Evolutionary conservation across 257 asterid species (phyloP).

Genomic region (Solanum pimpinellifolium): DNA sequence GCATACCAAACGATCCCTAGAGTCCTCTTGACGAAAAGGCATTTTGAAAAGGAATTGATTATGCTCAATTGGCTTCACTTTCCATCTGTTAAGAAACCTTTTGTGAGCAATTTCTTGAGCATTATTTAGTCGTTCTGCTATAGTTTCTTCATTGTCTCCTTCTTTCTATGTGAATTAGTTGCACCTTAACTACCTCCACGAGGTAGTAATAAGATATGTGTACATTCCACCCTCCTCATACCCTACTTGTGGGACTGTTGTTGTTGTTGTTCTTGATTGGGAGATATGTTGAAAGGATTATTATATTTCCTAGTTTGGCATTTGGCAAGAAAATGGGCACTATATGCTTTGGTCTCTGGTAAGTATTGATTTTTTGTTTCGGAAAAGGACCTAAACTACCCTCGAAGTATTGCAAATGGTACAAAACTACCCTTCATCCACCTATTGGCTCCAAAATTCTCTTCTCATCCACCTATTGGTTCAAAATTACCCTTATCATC

Average conservation of each 20-base stretch:
- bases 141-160: not conserved
- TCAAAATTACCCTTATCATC: too few species aligned
- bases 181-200: not conserved
- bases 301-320: not conserved
- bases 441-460: too few species aligned
- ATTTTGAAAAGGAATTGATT: not conserved
- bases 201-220: not conserved
- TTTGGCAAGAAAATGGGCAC: not conserved
- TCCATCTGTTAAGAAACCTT: not conserved
- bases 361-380: not conserved
- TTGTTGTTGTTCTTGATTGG: not conserved
- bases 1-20: not conserved
- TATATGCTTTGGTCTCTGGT: not conserved
- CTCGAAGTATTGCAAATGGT: too few species aligned
- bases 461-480: too few species aligned
- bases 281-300: not conserved
- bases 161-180: not conserved
- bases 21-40: not conserved
- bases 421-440: too few species aligned
- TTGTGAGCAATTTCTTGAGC: not conserved
- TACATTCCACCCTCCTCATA: not conserved
- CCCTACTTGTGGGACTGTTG: not conserved
- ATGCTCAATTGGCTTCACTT: not conserved
- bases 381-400: too few species aligned
- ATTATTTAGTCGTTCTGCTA: not conserved